Evolutionary conservation across 805 yeast genomes (phyloP), one percentile per base, ranked within the genome.

Genomic region (Komagataella pastoris): DNA sequence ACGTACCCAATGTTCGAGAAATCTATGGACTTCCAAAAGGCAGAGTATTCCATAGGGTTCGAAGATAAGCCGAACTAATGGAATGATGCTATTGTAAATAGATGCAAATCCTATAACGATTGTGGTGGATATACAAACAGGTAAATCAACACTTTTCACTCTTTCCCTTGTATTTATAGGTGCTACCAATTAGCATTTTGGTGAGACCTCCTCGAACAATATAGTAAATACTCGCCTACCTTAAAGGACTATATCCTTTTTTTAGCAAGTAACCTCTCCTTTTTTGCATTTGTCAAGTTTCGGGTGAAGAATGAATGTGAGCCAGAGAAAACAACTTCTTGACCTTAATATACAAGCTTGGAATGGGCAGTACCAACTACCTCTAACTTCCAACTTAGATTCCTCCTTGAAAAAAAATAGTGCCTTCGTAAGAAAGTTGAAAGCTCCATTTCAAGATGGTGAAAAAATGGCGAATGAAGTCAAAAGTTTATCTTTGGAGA

Each of bases 361-460:
- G 85, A 61, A 64, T 43, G 85, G 81, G 1, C 74, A 67, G 19
- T 57, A 55, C 17, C 65, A 66, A n/a, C 60, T 61, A 50, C 59
- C 60, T n/a, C 47, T 60, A 46, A 59, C 57, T 46, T 47, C 61
- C 46, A 30, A 30, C 14, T 63, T 81, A 7, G 96, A 89, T 61
- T 71, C 95, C 0, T 83, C 90, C 52, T 69, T 89, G 56, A 89
- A 89, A 70, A 86, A 83, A 63, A 87, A 90, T 61, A 79, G 88
- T 3, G 84, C 88, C 0, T 85, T 87, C 59, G 81, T 88, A 50
- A 82, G 61, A 84, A 83, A 58, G 61, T 89, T 50, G 75, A 81
- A 55, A 70, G 75, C 2, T 71, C 81, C 2, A 64, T 88, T 21
- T 75, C 69, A 44, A 73, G 72, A 45, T 90, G 83, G 6, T 73